Percentiles rank a stretch among this genome's conserved stretches.
Conservation (phyloP, 176 grass and related monocot species). For the Zoysia pacifica region DNA sequence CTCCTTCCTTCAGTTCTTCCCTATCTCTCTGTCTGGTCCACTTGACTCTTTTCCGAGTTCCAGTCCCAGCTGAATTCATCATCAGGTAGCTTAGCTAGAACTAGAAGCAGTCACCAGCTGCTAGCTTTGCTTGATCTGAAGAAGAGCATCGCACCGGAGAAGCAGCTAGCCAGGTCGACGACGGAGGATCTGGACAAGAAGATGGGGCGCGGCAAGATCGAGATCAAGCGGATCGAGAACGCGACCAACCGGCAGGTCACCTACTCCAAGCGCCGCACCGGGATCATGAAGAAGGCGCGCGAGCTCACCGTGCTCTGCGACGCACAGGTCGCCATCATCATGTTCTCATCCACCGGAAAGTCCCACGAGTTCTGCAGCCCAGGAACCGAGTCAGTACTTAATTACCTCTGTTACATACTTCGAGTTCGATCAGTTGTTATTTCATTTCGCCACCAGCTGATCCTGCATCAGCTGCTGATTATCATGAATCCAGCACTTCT, state of each 20-base stretch:
- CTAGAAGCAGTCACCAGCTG: too few relatives aligned
- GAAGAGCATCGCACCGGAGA: neutral
- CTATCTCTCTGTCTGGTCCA: too few relatives aligned
- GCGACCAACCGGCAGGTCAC: conserved; percentile 94
- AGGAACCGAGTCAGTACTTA: conserved; percentile 53
- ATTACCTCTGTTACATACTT: too few relatives aligned
- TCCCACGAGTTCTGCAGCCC: conserved; percentile 94
- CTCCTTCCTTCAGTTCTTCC: neutral
- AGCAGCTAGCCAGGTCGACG: neutral
- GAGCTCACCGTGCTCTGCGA: conserved; percentile 98
- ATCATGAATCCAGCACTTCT: too few relatives aligned
- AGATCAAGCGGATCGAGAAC: conserved; percentile 99
- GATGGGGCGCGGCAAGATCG: conserved; percentile 98
- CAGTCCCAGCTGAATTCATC: too few relatives aligned
- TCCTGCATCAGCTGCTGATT: neutral
- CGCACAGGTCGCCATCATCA: conserved; percentile 91
- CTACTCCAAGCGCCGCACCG: conserved; percentile 89
- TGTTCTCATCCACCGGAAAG: conserved; percentile 97
- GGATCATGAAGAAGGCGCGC: conserved; percentile 97
- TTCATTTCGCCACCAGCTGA: neutral
- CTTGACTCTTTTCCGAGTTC: too few relatives aligned
- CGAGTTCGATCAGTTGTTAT: too few relatives aligned
- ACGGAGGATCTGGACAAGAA: neutral
- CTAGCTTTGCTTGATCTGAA: neutral
- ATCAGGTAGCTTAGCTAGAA: too few relatives aligned